Evolutionary conservation across 495 filamentous ascomycete species (phyloP), one percentile per base, ranked within the genome.

Genomic region (Elasticomyces elasticus): DNA sequence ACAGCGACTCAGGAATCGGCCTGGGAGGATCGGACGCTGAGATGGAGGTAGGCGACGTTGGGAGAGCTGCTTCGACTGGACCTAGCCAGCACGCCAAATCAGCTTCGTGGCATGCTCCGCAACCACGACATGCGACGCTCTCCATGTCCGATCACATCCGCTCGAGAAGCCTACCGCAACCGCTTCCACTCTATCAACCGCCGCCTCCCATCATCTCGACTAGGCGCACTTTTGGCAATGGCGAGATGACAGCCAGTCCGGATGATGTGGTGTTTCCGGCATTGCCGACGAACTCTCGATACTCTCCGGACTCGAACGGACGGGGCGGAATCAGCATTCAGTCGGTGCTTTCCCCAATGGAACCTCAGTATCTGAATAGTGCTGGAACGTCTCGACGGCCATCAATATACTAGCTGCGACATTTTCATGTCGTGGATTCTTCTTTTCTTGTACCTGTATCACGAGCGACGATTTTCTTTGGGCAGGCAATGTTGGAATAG

Each of bases 1-100:
- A 44, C 43, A 62, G 59, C 47, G 59, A 62, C 42, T 62, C 59
- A 12, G 59, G 59, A 15, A 54, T 62, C 19, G 52, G 54, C 33
- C 43, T 62, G 19, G 24, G 30, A 13, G 47, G 46, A 23, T 57
- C 54, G 7, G 59, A 62, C 31, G 38, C 55, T 51, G 59, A 62
- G 59, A 54, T 54, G 55, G 59, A 62, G 44, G 45, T 50, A 54
- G 56, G 35, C 35, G 23, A 41, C 35, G 35, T 7, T 33, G 30
- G 30, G 7, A 15, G 30, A 7, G 30, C 30, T 9, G 43, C n/a
- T 1, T 1, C 19, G 6, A 12, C 27, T 11, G n/a, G 25, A n/a
- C 12, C 27, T 10, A 47, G 23, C 35, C 45, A 51, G 27, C 44
- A 60, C 27, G 19, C 35, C 28, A 52, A 56, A 23, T 55, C 58